Conservation (phyloP, 805 yeast species). For the Yarrowia keelungensis region DNA sequence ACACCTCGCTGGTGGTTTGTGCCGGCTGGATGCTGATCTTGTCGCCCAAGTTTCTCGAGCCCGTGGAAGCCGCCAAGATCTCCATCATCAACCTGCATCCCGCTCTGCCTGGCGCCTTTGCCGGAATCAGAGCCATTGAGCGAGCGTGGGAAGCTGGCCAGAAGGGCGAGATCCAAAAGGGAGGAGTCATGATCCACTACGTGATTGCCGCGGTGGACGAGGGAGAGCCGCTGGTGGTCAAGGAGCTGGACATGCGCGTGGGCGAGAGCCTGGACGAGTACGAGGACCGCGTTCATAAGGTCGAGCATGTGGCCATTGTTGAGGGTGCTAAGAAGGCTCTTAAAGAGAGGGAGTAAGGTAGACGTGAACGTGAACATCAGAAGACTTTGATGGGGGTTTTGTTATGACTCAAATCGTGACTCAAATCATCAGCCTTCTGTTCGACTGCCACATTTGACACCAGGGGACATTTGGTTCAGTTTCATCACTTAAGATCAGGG, state of each 20-base stretch:
- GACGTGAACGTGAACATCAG: too few relatives aligned
- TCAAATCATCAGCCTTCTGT: too few relatives aligned
- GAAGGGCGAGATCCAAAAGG: constrained; percentile 72
- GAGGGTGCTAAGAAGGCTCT: constrained; percentile 78
- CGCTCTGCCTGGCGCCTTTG: constrained; percentile 96
- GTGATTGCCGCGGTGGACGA: constrained; percentile 96
- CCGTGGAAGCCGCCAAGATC: constrained; percentile 64
- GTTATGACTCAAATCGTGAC: too few relatives aligned
- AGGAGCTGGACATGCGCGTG: constrained; percentile 71
- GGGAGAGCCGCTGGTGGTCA: constrained; percentile 87
- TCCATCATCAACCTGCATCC: constrained; percentile 95
- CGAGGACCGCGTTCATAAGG: constrained; percentile 78
- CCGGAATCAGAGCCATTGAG: constrained; percentile 96
- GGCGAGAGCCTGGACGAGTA: constrained; percentile 81
- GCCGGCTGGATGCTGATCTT: constrained; percentile 99
- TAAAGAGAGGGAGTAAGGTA: constrained; percentile 48
- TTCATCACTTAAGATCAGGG: neutral
- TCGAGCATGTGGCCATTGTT: constrained; percentile 91
- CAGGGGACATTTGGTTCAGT: too few relatives aligned
- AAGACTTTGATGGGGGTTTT: too few relatives aligned
- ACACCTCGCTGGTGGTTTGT: constrained; percentile 83
- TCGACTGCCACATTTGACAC: too few relatives aligned
- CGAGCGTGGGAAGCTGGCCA: constrained; percentile 97
- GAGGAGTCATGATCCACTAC: constrained; percentile 96
- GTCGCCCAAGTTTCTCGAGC: constrained; percentile 74